Percentiles rank a stretch among this genome's conserved stretches.
Conservation (phyloP, 108 stramenopile genomes). For the Stephanodiscus minutulus region DNA sequence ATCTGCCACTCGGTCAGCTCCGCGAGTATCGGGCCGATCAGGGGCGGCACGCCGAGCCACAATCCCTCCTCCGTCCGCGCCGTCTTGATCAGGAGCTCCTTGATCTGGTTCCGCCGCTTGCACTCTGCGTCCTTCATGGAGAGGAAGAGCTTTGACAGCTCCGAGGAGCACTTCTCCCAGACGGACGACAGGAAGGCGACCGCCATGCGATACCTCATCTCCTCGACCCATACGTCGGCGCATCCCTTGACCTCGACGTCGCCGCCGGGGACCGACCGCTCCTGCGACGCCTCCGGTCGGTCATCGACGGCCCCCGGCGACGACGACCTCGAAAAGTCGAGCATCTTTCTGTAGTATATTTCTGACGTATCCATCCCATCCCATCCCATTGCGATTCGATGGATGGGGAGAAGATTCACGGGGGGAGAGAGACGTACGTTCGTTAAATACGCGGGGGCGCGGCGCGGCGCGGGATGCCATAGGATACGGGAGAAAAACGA, state of each 20-base stretch:
- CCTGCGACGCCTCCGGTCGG: conserved; percentile 21
- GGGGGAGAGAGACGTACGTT: neutral
- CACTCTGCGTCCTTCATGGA: conserved; percentile 74
- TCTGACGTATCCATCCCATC: conserved; percentile 11
- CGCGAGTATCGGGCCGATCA: conserved; percentile 59
- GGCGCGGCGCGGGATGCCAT: no score
- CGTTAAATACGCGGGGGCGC: neutral
- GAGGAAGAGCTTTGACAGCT: conserved; percentile 64
- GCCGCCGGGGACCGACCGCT: conserved; percentile 11
- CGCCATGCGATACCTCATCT: conserved; percentile 80
- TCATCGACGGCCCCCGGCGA: conserved; percentile 15
- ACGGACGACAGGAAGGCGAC: conserved; percentile 68
- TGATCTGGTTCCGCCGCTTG: conserved; percentile 56
- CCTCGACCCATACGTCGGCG: conserved; percentile 73
- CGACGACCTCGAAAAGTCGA: conserved; percentile 37
- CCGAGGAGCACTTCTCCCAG: conserved; percentile 76
- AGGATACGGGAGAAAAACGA: no score
- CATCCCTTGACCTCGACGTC: conserved; percentile 53
- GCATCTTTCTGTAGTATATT: conserved; percentile 46
- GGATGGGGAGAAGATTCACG: neutral
- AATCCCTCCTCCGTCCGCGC: conserved; percentile 69
- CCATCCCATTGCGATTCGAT: no score
- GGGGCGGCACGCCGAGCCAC: conserved; percentile 61
- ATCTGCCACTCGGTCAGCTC: conserved; percentile 62
- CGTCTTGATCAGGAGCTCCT: conserved; percentile 71